phyloP scores from a whole-genome alignment of 1,139 yeast species.

The Taphrina betulina region DNA sequence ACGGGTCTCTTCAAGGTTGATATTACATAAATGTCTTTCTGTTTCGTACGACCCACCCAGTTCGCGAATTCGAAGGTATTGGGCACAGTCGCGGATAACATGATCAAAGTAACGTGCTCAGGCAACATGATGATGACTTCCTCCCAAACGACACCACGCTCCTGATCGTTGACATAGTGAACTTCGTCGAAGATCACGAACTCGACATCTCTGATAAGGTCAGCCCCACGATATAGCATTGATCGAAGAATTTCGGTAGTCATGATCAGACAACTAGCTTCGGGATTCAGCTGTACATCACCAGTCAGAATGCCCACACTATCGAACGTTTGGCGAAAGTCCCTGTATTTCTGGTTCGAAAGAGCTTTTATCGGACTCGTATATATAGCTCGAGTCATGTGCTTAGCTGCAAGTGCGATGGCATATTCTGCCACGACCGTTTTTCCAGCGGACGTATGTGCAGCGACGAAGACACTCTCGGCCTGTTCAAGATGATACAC shows the following conservation, averaged over 20 bases:
- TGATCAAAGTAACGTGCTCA: slow-evolving; percentile 84
- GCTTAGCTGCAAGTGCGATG: slow-evolving; percentile 85
- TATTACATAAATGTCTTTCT: slow-evolving; percentile 90
- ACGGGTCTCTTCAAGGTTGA: slow-evolving; percentile 96
- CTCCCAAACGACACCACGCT: slow-evolving; percentile 98
- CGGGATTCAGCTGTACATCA: slow-evolving; percentile 96
- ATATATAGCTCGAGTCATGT: slow-evolving; percentile 86
- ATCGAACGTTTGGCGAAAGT: slow-evolving; percentile 77
- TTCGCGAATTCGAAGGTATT: slow-evolving; percentile 96
- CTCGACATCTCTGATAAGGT: slow-evolving; percentile 91
- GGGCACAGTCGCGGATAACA: slow-evolving; percentile 94
- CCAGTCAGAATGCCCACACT: slow-evolving; percentile 97
- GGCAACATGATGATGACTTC: slow-evolving; percentile 96
- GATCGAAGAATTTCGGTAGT: slow-evolving; percentile 94
- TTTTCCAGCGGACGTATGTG: slow-evolving; percentile 94
- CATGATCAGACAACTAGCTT: slow-evolving; percentile 94
- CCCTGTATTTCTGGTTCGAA: slow-evolving; percentile 92
- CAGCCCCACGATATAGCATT: slow-evolving; percentile 96
- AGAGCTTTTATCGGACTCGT: slow-evolving; percentile 92
- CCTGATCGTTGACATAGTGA: slow-evolving; percentile 93
- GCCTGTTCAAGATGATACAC: slow-evolving; percentile 94
- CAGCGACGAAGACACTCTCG: slow-evolving; percentile 96
- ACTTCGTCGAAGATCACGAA: slow-evolving; percentile 97
- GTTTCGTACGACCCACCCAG: slow-evolving; percentile 97
- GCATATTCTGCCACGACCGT: slow-evolving; percentile 94